A percentile compares a stretch with the other conserved stretches of the same genome.
Conservation (phyloP, 371 early-diverging fungal species). For the Apophysomyces elegans region DNA sequence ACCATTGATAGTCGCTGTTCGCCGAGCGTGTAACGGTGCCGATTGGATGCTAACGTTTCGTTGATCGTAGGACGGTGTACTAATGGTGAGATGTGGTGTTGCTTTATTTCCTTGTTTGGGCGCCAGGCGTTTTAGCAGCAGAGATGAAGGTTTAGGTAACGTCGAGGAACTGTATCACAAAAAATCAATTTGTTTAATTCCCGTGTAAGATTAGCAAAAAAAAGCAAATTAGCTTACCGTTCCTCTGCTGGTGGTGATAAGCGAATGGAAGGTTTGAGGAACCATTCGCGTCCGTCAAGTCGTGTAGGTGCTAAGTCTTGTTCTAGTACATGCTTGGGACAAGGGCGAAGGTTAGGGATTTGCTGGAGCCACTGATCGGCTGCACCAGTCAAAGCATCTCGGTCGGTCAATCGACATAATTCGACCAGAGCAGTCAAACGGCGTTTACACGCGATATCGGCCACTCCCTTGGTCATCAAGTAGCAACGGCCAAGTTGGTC, state of each 20-base stretch:
- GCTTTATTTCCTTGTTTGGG: slow-evolving; percentile 51
- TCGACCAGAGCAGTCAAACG: slow-evolving; percentile 14
- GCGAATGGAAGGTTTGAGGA: slow-evolving; percentile 14
- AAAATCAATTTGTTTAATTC: slow-evolving; percentile 14
- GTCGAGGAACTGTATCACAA: slow-evolving; percentile 20
- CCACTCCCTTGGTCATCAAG: slow-evolving; percentile 22
- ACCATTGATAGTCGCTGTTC: slow-evolving; percentile 21
- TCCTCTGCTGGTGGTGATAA: slow-evolving; percentile 24
- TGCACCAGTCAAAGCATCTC: slow-evolving; percentile 13
- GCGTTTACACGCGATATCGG: slow-evolving; percentile 14
- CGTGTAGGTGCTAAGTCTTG: slow-evolving; percentile 22
- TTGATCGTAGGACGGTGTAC: slow-evolving; percentile 60
- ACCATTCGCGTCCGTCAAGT: slow-evolving; percentile 17
- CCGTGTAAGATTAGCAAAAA: neutral
- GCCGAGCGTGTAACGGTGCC: slow-evolving; percentile 50
- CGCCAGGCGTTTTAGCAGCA: slow-evolving; percentile 48
- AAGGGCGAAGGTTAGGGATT: slow-evolving; percentile 10
- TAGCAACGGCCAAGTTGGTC: slow-evolving; percentile 24
- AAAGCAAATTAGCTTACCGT: slow-evolving; percentile 15
- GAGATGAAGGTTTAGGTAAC: slow-evolving; percentile 44
- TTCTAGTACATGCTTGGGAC: slow-evolving; percentile 12
- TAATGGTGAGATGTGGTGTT: slow-evolving; percentile 60
- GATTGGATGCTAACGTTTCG: slow-evolving; percentile 48
- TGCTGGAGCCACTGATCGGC: neutral
- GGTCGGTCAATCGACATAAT: slow-evolving; percentile 22